Evolutionary conservation across 2,329 filamentous ascomycete species (phyloP).

Genomic region (Cryoendolithus antarcticus): DNA sequence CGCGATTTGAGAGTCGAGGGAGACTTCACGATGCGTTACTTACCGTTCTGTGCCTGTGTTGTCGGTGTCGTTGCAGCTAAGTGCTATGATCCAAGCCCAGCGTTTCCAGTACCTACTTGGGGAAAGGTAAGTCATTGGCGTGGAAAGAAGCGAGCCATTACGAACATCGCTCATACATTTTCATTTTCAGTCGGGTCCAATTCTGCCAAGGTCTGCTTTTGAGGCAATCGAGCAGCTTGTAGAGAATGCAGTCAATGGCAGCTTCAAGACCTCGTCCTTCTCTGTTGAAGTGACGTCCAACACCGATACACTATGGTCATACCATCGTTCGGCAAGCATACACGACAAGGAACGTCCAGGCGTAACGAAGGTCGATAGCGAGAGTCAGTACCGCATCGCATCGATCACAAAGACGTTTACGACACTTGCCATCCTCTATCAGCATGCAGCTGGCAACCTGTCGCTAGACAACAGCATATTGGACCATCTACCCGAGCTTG

Average conservation of each 20-base stretch:
- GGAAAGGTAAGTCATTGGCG: too few species aligned
- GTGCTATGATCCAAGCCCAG: too few species aligned
- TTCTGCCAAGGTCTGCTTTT: slow-evolving; percentile 17
- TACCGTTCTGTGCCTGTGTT: too few species aligned
- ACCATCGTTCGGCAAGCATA: slow-evolving; percentile 26
- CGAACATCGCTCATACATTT: too few species aligned
- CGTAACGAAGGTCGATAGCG: slow-evolving; percentile 23
- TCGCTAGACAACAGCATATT: slow-evolving; percentile 35
- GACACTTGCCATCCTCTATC: slow-evolving; percentile 40
- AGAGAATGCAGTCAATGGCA: slow-evolving; percentile 10
- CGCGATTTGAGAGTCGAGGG: too few species aligned
- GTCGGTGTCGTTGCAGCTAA: too few species aligned
- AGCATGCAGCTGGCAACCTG: slow-evolving; percentile 40
- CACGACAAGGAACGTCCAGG: slow-evolving; percentile 26
- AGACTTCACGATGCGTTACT: too few species aligned
- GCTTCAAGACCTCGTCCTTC: slow-evolving; percentile 24
- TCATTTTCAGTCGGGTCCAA: background rate
- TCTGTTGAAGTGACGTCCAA: slow-evolving; percentile 31
- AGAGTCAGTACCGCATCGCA: slow-evolving; percentile 29
- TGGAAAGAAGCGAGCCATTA: too few species aligned
- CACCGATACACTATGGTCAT: slow-evolving; percentile 26
- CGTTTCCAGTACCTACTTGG: too few species aligned
- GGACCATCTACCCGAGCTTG: slow-evolving; percentile 36
- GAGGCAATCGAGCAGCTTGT: slow-evolving; percentile 17
- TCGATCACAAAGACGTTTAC: slow-evolving; percentile 35